Base-by-base conservation (phyloP, 768 basidiomycete species). In the Tulasnella sp. region DNA sequence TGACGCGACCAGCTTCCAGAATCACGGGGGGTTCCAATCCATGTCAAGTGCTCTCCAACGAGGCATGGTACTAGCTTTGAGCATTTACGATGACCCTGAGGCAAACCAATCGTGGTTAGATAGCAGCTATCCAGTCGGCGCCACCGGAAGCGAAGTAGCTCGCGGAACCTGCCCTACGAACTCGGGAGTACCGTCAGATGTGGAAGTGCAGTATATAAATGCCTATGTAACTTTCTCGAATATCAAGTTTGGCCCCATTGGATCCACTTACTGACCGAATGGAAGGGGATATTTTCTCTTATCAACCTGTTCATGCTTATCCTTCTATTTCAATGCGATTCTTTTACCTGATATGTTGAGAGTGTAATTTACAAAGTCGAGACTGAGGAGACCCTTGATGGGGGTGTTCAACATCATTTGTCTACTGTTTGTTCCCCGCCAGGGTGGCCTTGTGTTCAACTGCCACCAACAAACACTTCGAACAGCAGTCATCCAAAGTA, bases 1-100 rank as follows among this genome's bases (percentile, higher is more conserved):
- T 35, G 86, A 88, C 83, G 84, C 82, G 44, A 84, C 86, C 82
- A 82, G 82, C 80, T 88, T 87, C 84, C 81, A 81, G 70, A 74
- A 81, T 74, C 83, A 85, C 79, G 87, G 87, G 73, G 87, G 87
- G 42, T 82, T 88, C 61, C 42, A 35, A 35, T 35, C 35, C 42
- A 79, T 81, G 29, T 74, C 77, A 73, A 7, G 42, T 42, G 42
- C 42, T 42, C 42, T 42, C 42, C 42, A 15, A 7, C 7, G 42
- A 11, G 61, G 61, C 26, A 69, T 69, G 61, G 61, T 69, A 11
- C 35, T 69, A 35, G 61, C 35, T 69, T 35, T 69, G 26, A 69
- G 61, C 35, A 69, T 69, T 16, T 69, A 35, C 26, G 61, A 69
- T 18, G 61, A 69, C 61, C 35, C 26, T 11, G 61, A 26, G 13